Conservation (phyloP, 345 rosid species). For the Eucalyptus dawsonii region DNA sequence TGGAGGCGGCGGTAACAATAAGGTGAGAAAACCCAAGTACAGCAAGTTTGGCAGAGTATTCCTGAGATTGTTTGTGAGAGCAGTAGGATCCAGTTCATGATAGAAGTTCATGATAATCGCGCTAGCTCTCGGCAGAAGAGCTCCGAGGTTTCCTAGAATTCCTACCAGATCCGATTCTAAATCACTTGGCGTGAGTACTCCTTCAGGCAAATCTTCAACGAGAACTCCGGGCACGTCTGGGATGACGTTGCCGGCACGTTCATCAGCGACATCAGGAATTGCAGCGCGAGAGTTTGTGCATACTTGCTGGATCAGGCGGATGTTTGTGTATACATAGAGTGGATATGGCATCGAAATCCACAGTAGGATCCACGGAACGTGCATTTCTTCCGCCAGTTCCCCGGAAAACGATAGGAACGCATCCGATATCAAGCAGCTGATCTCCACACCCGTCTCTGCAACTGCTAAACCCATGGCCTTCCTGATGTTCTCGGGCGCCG, state of each 20-base stretch:
- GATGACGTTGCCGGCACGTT: constrained; percentile 14
- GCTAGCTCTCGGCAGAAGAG: constrained; percentile 24
- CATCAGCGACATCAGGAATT: neutral
- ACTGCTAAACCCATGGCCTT: constrained; percentile 16
- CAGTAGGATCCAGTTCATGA: constrained; percentile 26
- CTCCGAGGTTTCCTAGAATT: constrained; percentile 14
- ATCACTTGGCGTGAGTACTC: constrained; percentile 3
- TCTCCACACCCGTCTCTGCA: constrained; percentile 13
- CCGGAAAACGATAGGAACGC: constrained; percentile 31
- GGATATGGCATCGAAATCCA: constrained; percentile 25
- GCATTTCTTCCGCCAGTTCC: constrained; percentile 19
- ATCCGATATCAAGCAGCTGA: constrained; percentile 40
- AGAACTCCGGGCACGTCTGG: constrained; percentile 34
- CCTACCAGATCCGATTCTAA: constrained; percentile 12
- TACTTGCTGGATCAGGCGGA: constrained; percentile 12
- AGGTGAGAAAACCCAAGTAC: constrained; percentile 15
- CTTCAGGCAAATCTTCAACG: constrained; percentile 34
- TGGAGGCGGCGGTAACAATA: neutral
- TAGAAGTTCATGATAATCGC: constrained; percentile 31
- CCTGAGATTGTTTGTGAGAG: constrained; percentile 12
- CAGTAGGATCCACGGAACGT: constrained; percentile 33
- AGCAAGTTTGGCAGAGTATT: constrained; percentile 15
- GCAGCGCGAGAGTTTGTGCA: neutral
- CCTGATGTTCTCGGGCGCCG: constrained; percentile 15
- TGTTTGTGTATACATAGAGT: constrained; percentile 28